phyloP scores from a whole-genome alignment of 805 yeast genomes.

The Saccharomyces cerevisiae region DNA sequence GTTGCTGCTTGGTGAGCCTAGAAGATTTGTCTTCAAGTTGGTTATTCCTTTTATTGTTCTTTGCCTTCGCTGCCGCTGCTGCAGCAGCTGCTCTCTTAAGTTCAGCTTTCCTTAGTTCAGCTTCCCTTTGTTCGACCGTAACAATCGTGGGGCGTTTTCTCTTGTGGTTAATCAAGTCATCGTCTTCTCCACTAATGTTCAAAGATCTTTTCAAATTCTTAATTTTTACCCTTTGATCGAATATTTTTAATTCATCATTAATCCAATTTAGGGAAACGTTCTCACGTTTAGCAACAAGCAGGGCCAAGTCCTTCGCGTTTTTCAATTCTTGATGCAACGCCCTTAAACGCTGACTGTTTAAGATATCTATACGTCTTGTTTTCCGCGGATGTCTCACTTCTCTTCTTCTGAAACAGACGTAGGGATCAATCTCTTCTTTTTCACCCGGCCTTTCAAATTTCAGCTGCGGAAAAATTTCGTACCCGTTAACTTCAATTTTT shows the following conservation, averaged over 20 bases:
- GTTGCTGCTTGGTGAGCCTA: not conserved
- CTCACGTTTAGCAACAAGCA: constrained; percentile 64
- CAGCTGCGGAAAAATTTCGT: constrained; percentile 61
- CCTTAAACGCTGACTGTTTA: constrained; percentile 77
- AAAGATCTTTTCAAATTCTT: constrained; percentile 68
- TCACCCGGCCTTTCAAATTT: constrained; percentile 82
- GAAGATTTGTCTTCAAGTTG: not conserved
- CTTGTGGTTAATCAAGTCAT: constrained; percentile 70
- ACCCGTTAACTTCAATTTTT: constrained; percentile 62
- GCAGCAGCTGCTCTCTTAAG: constrained; percentile 11
- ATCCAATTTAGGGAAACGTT: constrained; percentile 45
- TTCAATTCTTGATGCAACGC: constrained; percentile 67
- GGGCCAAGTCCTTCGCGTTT: constrained; percentile 60
- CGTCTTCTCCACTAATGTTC: constrained; percentile 77
- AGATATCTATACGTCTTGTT: constrained; percentile 88
- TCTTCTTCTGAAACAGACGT: constrained; percentile 89
- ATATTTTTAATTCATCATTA: constrained; percentile 56
- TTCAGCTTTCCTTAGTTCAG: constrained; percentile 5
- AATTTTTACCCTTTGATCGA: constrained; percentile 62
- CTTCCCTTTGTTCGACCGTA: constrained; percentile 16
- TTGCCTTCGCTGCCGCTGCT: constrained; percentile 13
- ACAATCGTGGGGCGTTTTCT: constrained; percentile 36
- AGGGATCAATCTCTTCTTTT: constrained; percentile 90
- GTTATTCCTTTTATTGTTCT: constrained; percentile 4
- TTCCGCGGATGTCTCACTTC: constrained; percentile 93